These are phyloP conservation scores for Aspergillus eucalypticola DNA, from an alignment of 2,329 filamentous ascomycete species.

Conservation along the genomic window DNA sequence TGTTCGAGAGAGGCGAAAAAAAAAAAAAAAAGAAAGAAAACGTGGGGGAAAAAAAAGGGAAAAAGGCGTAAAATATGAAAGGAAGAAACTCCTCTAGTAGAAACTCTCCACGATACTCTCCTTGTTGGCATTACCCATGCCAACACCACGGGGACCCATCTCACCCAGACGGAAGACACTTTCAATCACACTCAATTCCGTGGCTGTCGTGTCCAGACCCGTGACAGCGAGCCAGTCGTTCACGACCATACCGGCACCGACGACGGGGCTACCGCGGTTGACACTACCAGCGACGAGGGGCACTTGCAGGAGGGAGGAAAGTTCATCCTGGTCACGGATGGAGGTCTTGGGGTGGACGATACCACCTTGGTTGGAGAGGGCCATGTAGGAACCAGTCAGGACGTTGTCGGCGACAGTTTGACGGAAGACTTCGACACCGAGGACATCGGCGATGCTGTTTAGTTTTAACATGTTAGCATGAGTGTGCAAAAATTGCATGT, in stretches of 20 bases:
- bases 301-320: conserved; percentile 89
- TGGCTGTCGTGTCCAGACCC: conserved; percentile 92
- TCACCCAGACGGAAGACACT: conserved; percentile 93
- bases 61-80: not conserved
- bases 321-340: conserved; percentile 97
- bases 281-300: conserved; percentile 92
- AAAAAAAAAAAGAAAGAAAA: conserved; percentile 7
- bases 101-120: conserved; percentile 99
- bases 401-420: conserved; percentile 98
- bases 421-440: conserved; percentile 62
- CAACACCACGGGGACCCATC: conserved; percentile 67
- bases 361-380: conserved; percentile 90
- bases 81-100: conserved; percentile 62
- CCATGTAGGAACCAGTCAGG: conserved; percentile 94
- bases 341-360: conserved; percentile 96
- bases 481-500: too few species aligned
- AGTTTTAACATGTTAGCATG: not conserved
- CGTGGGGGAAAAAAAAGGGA: conserved; percentile 11
- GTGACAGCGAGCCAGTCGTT: conserved; percentile 98
- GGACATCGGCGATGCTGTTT: conserved; percentile 74
- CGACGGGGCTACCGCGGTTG: conserved; percentile 88
- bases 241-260: conserved; percentile 95
- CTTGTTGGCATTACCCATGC: conserved; percentile 63
- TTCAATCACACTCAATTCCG: conserved; percentile 94
- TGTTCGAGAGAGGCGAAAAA: not conserved